Evolutionary conservation across 805 yeast genomes (phyloP).

Genomic region (Pichia membranifaciens): DNA sequence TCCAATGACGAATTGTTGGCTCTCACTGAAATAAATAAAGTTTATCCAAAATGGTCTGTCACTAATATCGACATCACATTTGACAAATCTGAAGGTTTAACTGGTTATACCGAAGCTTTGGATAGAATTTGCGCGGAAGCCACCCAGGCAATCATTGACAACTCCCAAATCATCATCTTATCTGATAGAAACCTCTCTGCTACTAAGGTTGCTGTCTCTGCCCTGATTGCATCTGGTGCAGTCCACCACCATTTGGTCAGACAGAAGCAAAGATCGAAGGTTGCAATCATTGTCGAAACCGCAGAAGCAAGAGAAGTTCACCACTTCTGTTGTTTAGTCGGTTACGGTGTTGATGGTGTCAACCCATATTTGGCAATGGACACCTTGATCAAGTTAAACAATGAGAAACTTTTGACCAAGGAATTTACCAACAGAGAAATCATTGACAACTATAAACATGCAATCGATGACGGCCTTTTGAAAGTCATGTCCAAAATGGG

Average conservation of each 20-base stretch:
- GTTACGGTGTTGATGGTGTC: conserved; percentile 96
- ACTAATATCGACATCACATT: conserved; percentile 85
- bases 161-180: conserved; percentile 68
- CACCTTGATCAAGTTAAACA: conserved; percentile 76
- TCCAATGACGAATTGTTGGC: conserved; percentile 70
- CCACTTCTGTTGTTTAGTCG: conserved; percentile 88
- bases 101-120: conserved; percentile 78
- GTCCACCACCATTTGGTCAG: conserved; percentile 95
- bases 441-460: conserved; percentile 71
- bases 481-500: conserved; percentile 99
- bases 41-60: conserved; percentile 83
- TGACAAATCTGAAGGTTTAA: conserved; percentile 71
- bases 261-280: conserved; percentile 93
- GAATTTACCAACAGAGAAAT: conserved; percentile 52
- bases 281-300: conserved; percentile 85
- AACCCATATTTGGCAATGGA: conserved; percentile 93
- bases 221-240: conserved; percentile 91
- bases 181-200: conserved; percentile 62
- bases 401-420: conserved; percentile 64
- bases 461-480: conserved; percentile 85
- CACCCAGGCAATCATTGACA: conserved; percentile 71
- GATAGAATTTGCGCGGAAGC: conserved; percentile 87
- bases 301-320: conserved; percentile 98
- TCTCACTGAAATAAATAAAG: conserved; percentile 60
- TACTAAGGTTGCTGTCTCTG: conserved; percentile 72